These are phyloP conservation scores for Pythium scleroteichum DNA, from an alignment of 352 stramenopile species.

Conservation along the genomic window DNA sequence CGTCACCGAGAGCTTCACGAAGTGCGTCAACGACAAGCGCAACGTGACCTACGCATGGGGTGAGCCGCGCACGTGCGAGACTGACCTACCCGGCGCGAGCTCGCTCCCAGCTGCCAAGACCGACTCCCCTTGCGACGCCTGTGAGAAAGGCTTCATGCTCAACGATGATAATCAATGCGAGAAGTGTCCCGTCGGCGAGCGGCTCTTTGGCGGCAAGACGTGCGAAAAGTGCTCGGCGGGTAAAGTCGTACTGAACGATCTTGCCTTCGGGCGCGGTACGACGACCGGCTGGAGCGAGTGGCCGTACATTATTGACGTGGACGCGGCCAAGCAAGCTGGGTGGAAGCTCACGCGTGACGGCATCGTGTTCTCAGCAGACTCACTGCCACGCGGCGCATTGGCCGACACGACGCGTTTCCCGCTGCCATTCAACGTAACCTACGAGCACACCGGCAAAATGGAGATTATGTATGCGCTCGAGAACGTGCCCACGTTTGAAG, in stretches of 20 bases:
- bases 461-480: conserved; percentile 70
- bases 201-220: neutral
- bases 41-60: conserved; percentile 71
- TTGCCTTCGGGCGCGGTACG: conserved; percentile 53
- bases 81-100: conserved; percentile 43
- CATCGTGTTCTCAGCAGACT: conserved; percentile 36
- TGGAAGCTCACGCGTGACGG: conserved; percentile 75
- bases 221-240: conserved; percentile 37
- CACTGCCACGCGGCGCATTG: neutral
- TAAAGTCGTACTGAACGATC: conserved; percentile 52
- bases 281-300: conserved; percentile 58
- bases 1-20: conserved; percentile 57
- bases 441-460: conserved; percentile 48
- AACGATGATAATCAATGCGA: conserved; percentile 36
- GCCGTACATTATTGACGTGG: conserved; percentile 54
- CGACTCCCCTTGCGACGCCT: conserved; percentile 50
- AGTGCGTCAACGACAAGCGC: conserved; percentile 51
- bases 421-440: conserved; percentile 58
- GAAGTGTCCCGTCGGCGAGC: conserved; percentile 30
- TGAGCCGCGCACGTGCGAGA: conserved; percentile 64
- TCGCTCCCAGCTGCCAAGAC: conserved; percentile 39
- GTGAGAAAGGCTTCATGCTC: conserved; percentile 48
- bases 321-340: conserved; percentile 36
- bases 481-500: conserved; percentile 64
- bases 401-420: conserved; percentile 38